phyloP scores from a whole-genome alignment of 345 rosid genomes.

The Rhizophora mangle region DNA sequence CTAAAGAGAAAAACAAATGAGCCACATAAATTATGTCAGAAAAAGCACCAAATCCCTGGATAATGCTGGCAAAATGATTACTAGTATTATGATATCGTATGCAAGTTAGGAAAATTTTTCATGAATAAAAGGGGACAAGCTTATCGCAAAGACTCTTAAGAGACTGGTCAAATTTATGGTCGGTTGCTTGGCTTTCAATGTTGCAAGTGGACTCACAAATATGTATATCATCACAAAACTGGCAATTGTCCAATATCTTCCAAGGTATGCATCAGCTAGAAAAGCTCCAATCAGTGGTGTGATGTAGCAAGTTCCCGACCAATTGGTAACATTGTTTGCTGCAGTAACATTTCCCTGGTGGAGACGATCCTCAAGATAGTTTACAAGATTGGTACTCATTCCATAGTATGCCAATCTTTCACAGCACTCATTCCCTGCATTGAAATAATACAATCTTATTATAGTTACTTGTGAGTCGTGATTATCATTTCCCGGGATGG shows the following conservation, averaged over 20 bases:
- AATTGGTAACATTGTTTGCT: constrained; percentile 77
- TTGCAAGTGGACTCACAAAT: constrained; percentile 49
- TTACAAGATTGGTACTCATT: constrained; percentile 95
- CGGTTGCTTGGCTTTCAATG: constrained; percentile 1
- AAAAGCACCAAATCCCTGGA: too few species aligned
- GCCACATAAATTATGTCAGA: too few species aligned
- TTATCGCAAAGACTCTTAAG: neutral
- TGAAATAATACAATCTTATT: too few species aligned
- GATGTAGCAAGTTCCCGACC: constrained; percentile 91
- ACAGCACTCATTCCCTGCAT: constrained; percentile 74
- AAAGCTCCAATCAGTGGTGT: constrained; percentile 93
- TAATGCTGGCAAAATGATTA: too few species aligned
- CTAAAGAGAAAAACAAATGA: too few species aligned
- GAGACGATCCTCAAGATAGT: constrained; percentile 61
- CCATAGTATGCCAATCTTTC: constrained; percentile 98
- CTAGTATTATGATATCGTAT: too few species aligned
- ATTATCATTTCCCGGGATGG: too few species aligned
- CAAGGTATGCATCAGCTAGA: constrained; percentile 88
- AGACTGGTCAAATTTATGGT: neutral
- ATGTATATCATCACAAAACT: constrained; percentile 66
- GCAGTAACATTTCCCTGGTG: constrained; percentile 74
- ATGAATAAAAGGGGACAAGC: too few species aligned
- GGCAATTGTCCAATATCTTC: constrained; percentile 89
- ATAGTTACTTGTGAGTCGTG: too few species aligned
- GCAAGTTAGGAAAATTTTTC: too few species aligned